These are phyloP conservation scores for Murraya koenigii DNA, from an alignment of 345 rosid species.

Conservation along the genomic window DNA sequence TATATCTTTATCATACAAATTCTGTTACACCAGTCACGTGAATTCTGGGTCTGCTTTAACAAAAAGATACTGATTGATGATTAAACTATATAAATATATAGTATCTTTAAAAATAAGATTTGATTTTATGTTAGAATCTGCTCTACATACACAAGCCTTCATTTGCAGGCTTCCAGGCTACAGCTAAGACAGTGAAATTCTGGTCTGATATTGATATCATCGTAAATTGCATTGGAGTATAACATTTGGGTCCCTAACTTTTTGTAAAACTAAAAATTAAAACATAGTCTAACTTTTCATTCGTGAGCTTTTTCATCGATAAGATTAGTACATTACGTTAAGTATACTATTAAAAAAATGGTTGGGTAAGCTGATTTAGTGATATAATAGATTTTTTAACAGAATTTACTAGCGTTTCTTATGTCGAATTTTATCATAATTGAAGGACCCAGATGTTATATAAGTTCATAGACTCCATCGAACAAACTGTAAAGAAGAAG, in stretches of 20 bases:
- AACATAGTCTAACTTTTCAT: neutral
- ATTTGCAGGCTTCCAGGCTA: neutral
- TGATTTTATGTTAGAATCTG: neutral
- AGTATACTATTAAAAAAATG: too few relatives aligned
- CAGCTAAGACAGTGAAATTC: neutral
- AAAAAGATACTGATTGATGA: conserved; percentile 6
- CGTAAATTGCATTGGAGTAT: neutral
- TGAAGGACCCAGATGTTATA: neutral
- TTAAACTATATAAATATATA: neutral
- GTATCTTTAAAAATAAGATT: neutral
- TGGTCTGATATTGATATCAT: neutral
- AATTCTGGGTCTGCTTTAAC: conserved; percentile 32
- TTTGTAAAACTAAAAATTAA: neutral
- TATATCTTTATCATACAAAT: conserved; percentile 18
- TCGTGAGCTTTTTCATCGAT: too few relatives aligned
- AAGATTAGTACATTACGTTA: too few relatives aligned
- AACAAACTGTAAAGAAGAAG: too few relatives aligned
- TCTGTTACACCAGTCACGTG: conserved; percentile 45
- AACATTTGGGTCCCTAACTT: neutral
- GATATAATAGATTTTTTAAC: too few relatives aligned
- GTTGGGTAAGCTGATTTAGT: too few relatives aligned
- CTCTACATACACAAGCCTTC: neutral
- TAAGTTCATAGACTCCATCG: too few relatives aligned
- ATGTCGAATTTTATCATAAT: too few relatives aligned
- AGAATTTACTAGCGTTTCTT: too few relatives aligned